Percentiles rank a stretch among this genome's conserved stretches.
Evolutionary conservation across 1,139 yeast genomes (phyloP).

Genomic region (Magnusiomyces fungicola): DNA sequence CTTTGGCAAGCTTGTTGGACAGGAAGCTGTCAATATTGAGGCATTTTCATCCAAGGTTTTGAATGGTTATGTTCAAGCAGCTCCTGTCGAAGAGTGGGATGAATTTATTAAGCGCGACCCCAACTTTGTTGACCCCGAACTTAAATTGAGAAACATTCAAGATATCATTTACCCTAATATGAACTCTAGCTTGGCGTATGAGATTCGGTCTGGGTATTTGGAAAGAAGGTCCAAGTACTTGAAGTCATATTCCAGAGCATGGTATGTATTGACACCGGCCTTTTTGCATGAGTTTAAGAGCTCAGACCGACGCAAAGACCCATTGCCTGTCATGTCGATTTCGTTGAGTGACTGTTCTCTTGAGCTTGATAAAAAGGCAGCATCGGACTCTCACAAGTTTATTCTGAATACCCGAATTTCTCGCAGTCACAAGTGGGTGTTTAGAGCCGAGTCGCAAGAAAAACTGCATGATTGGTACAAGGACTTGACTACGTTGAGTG

Average conservation of each 20-base stretch:
- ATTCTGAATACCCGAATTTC: conserved; percentile 32
- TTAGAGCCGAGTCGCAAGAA: conserved; percentile 73
- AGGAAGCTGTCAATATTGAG: conserved; percentile 21
- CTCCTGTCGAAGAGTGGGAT: conserved; percentile 84
- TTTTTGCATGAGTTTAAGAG: conserved; percentile 88
- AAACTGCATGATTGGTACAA: conserved; percentile 79
- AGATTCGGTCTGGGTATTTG: conserved; percentile 70
- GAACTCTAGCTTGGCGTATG: conserved; percentile 60
- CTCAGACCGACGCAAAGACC: conserved; percentile 72
- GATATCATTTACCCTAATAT: conserved; percentile 62
- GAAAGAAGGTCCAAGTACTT: conserved; percentile 88
- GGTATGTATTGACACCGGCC: conserved; percentile 85
- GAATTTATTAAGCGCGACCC: conserved; percentile 66
- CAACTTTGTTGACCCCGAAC: conserved; percentile 67
- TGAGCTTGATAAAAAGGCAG: conserved; percentile 72
- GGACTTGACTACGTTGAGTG: conserved; percentile 61
- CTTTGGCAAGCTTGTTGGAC: conserved; percentile 47
- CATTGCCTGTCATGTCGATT: conserved; percentile 81
- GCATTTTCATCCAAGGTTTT: conserved; percentile 60
- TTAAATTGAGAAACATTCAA: conserved; percentile 59
- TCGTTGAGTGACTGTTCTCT: conserved; percentile 75
- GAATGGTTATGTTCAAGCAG: conserved; percentile 68
- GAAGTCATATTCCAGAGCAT: conserved; percentile 82
- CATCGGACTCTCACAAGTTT: conserved; percentile 65
- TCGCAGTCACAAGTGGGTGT: conserved; percentile 81